Base-by-base conservation (phyloP, 1,284 basidiomycete genomes). In the Pholiota adiposa region DNA sequence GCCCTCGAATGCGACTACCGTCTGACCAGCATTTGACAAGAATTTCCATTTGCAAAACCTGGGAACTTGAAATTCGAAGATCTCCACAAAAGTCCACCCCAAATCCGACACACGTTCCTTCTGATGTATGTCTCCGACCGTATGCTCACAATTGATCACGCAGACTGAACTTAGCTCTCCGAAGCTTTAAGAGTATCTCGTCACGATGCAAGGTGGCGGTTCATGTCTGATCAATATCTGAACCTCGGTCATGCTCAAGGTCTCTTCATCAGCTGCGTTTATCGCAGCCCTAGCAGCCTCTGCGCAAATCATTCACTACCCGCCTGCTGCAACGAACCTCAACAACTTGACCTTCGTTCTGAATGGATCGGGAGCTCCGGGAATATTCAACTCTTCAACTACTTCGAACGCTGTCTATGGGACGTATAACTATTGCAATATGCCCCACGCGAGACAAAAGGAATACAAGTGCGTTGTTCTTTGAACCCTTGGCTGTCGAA, bases 371-470 rank as follows among this genome's bases (percentile, higher is more conserved):
- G 78, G 76, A 7, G 70, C 77, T n/a, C 77, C 78, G 23, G 79
- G 80, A 7, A 79, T 80, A 3, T 80, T 73, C 65, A 74, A 72
- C 58, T 77, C 75, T 0, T 79, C 79, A 0, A 63, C 50, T 5
- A 77, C 74, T 4, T 74, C 78, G 1, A 65, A 76, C 43, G 53
- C 69, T 2, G 58, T 64, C 4, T 82, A 82, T 71, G 80, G 79
- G 1, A 67, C 67, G 18, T 81, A 80, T 60, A 81, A 81, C 60
- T 80, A 79, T 79, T 81, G 80, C 54, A 81, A 81, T 59, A 81
- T 82, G 80, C 79, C 80, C 1, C 80, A 82, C 71, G 79, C 79
- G 1, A 70, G 79, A 57, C 54, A 58, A 31, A 67, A 60, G 58
- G 79, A 80, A 65, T 81, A 81, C 69, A 74, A 72, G 80, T 80